Base-by-base conservation (phyloP, 257 asterid genomes). In the Jaltomata sinuosa region DNA sequence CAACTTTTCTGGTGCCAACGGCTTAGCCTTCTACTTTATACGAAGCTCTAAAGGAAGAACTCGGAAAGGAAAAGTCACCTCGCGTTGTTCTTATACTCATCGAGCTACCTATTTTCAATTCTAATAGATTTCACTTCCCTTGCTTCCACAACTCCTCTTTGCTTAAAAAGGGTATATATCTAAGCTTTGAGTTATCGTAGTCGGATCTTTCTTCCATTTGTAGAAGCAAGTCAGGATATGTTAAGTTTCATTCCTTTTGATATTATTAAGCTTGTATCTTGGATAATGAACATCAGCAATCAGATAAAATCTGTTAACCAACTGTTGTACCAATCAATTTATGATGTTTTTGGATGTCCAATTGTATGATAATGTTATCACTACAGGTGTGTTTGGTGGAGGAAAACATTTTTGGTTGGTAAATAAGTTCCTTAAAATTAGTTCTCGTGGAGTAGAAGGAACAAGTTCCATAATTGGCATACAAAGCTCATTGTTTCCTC, bases 361-460 rank as follows among this genome's bases (percentile, higher is more conserved):
- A n/a, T n/a, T n/a, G 21, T 71, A 5, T 11, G 11, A 72, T 40
- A 72, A n/a, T 38, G 36, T 42, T 22, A 22, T 14, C 57, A 22
- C 55, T 40, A 64, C 42, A 53, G 10, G 19, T 49, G 19, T 12
- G 54, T 49, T 12, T 49, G 54, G n/a, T n/a, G 18, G 19, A 49
- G 54, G 54, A 49, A 49, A 49, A 49, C 19, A 49, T 49, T 49
- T 49, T 49, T 49, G 54, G 54, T 4, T 12, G 5, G 19, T 49
- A 21, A 21, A 0, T 1, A 54, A n/a, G 31, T n/a, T n/a, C 0
- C 6, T 9, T 57, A n/a, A 57, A 45, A n/a, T 57, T 27, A 10
- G 21, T 11, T 1, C 0, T 8, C 0, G 6, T 21, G 0, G 6
- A 55, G n/a, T 3, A 8, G 27, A 19, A 9, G 42, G 6, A 54